These are phyloP conservation scores for Backusella tuberculispora DNA, from an alignment of 192 early-diverging fungal genomes.

Conservation along the genomic window DNA sequence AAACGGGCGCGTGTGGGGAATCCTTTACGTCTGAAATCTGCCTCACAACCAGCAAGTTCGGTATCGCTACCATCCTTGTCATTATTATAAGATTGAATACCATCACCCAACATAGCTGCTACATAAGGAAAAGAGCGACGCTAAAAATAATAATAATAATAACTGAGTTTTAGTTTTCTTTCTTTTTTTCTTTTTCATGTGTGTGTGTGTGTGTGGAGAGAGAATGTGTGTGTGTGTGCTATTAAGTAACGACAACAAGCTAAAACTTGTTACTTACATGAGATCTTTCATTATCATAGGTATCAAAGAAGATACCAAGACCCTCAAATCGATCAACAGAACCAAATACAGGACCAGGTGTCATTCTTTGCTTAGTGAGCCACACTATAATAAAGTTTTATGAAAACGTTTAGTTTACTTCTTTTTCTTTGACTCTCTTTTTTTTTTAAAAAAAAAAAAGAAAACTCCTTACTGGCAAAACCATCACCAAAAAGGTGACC, in stretches of 20 bases:
- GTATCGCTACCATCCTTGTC: conserved; percentile 79
- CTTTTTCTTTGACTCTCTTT: not conserved
- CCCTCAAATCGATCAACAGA: conserved; percentile 86
- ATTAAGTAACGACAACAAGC: too few species aligned
- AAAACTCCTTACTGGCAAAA: conserved; percentile 66
- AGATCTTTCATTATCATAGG: conserved; percentile 82
- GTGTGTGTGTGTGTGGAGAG: too few species aligned
- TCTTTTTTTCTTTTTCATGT: too few species aligned
- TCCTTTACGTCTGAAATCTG: conserved; percentile 76
- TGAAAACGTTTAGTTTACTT: not conserved
- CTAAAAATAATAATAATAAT: too few species aligned
- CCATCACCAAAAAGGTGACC: conserved; percentile 92
- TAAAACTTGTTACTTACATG: conserved; percentile 43
- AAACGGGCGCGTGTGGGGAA: conserved; percentile 70
- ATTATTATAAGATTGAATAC: conserved; percentile 83
- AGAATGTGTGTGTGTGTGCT: too few species aligned
- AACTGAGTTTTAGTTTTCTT: too few species aligned
- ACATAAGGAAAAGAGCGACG: conserved; percentile 84
- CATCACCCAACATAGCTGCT: conserved; percentile 94
- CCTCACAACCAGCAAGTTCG: conserved; percentile 66
- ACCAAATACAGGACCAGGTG: conserved; percentile 90
- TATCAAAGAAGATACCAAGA: conserved; percentile 96
- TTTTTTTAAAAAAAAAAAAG: not conserved
- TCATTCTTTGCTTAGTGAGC: conserved; percentile 77
- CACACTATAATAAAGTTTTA: conserved; percentile 59